A percentile compares a stretch with the other conserved stretches of the same genome.
Evolutionary conservation across 768 basidiomycete genomes (phyloP).

Genomic region (Rhizopogon salebrosus): DNA sequence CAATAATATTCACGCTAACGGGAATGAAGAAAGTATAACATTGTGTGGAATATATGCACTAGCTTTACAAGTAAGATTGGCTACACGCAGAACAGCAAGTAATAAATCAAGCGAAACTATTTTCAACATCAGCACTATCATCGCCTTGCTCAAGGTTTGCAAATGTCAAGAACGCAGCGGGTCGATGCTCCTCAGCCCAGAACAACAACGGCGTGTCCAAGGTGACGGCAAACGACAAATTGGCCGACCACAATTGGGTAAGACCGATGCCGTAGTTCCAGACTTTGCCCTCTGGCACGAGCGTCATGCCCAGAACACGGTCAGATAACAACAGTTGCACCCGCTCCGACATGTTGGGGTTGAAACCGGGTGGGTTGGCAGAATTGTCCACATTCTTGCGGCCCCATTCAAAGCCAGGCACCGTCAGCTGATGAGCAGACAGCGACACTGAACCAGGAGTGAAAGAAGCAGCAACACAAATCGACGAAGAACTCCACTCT

Average conservation of each 20-base stretch:
- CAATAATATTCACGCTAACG: neutral
- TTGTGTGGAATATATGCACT: neutral
- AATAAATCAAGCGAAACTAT: conserved; percentile 73
- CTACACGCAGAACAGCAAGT: conserved; percentile 1
- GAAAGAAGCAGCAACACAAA: conserved; percentile 92
- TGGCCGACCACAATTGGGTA: conserved; percentile 87
- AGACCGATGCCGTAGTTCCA: conserved; percentile 98
- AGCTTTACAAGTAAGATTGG: conserved; percentile 1
- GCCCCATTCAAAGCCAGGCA: conserved; percentile 97
- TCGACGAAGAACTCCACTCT: conserved; percentile 90
- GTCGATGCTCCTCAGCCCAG: conserved; percentile 95
- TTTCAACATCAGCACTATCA: conserved; percentile 93
- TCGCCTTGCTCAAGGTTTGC: conserved; percentile 87
- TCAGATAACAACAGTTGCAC: conserved; percentile 92
- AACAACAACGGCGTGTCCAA: conserved; percentile 92
- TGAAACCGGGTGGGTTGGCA: conserved; percentile 86
- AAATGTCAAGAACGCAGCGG: conserved; percentile 92
- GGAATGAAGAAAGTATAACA: neutral
- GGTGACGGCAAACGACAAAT: conserved; percentile 73
- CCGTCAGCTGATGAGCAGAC: conserved; percentile 85
- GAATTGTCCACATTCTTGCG: conserved; percentile 88
- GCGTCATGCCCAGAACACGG: conserved; percentile 91
- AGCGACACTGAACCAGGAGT: conserved; percentile 97
- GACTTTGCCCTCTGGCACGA: conserved; percentile 89
- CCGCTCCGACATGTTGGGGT: conserved; percentile 97